Percentiles rank a stretch among this genome's conserved stretches.
Conservation (phyloP, 257 asterid species). For the Avicennia marina region DNA sequence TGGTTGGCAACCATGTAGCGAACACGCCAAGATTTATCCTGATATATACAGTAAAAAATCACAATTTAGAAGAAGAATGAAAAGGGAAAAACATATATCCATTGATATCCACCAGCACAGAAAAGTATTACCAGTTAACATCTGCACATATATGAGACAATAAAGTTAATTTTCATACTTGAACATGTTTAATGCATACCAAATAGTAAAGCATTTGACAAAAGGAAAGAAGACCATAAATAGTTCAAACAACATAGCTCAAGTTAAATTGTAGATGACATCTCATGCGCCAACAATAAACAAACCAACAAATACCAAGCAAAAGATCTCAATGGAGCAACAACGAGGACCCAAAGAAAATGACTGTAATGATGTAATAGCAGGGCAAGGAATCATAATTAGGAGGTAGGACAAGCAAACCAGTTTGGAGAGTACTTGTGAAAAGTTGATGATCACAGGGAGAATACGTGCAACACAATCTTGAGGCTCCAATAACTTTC, state of each 20-base stretch:
- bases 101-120: not conserved
- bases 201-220: too few relatives aligned
- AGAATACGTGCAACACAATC: constrained; percentile 91
- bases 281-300: constrained; percentile 12
- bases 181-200: too few relatives aligned
- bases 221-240: too few relatives aligned
- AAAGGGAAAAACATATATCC: not conserved
- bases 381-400: constrained; percentile 1
- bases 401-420: not conserved
- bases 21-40: constrained; percentile 99
- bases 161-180: not conserved
- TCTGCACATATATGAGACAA: not conserved
- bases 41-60: constrained; percentile 14
- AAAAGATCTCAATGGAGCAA: constrained; percentile 11
- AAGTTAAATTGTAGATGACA: not conserved
- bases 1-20: constrained; percentile 99
- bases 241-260: not conserved
- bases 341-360: not conserved
- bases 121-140: not conserved
- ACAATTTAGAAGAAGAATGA: not conserved
- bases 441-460: constrained; percentile 89
- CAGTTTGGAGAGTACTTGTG: constrained; percentile 52
- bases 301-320: not conserved
- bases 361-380: not conserved
- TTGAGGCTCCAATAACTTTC: constrained; percentile 87